Evolutionary conservation across 2,329 filamentous ascomycete genomes (phyloP).

Genomic region (Alternaria conjuncta): DNA sequence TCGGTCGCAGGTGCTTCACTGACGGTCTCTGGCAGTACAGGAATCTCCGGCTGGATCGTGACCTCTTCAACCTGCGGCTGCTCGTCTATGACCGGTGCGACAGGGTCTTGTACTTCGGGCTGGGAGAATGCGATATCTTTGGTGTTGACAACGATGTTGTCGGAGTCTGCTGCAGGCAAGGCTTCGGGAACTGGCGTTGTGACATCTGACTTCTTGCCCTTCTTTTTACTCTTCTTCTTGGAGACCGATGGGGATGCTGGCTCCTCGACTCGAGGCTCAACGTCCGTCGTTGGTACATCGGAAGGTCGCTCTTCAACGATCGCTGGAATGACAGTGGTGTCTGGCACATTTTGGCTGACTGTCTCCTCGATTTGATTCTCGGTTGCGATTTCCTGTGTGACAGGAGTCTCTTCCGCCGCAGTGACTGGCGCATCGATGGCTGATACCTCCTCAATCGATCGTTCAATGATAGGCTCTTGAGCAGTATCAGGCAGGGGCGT

Average conservation of each 20-base stretch:
- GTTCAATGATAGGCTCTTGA: neutral
- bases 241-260: conserved; percentile 9
- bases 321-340: neutral
- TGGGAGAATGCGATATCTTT: neutral
- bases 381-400: neutral
- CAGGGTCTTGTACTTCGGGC: neutral
- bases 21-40: neutral
- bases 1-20: conserved; percentile 4
- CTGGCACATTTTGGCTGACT: neutral
- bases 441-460: neutral
- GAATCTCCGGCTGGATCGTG: neutral
- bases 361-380: neutral
- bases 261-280: conserved; percentile 10
- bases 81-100: neutral
- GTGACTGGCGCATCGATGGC: neutral
- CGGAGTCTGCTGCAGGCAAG: conserved; percentile 6
- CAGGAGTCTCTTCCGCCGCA: neutral
- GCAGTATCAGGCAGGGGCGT: neutral
- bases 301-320: conserved; percentile 1
- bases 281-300: conserved; percentile 12
- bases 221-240: conserved; percentile 36
- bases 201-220: conserved; percentile 29
- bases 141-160: neutral
- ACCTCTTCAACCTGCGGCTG: neutral
- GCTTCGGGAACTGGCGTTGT: conserved; percentile 17